Conservation (phyloP, 352 stramenopile species). For the Pythium biforme region DNA sequence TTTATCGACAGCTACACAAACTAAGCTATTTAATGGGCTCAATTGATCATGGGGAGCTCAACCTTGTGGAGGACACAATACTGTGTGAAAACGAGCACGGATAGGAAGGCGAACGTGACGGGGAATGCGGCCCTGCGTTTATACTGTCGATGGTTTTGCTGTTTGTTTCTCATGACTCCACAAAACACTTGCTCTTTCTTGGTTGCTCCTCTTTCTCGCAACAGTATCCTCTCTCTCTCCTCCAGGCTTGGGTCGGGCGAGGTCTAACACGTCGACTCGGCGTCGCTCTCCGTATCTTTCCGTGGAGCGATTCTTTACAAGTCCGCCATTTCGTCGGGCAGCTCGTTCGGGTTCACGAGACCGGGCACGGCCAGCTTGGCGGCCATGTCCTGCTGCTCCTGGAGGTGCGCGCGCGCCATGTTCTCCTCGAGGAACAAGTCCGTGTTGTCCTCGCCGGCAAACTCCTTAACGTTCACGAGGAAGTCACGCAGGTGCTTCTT, state of each 20-base stretch:
- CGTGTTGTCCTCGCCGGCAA: constrained; percentile 96
- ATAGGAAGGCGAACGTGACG: too few species aligned
- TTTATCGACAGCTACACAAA: not conserved
- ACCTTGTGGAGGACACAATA: too few species aligned
- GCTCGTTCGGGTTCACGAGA: constrained; percentile 90
- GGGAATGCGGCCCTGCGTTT: constrained; percentile 6
- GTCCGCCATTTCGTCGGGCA: constrained; percentile 88
- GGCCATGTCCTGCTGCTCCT: constrained; percentile 85
- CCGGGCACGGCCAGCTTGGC: constrained; percentile 88
- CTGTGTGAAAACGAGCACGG: too few species aligned
- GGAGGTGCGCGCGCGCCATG: constrained; percentile 78
- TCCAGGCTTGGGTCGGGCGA: not conserved
- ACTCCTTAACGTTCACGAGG: constrained; percentile 98
- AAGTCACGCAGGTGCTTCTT: constrained; percentile 99
- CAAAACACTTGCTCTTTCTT: not conserved
- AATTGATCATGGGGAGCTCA: too few species aligned
- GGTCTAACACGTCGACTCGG: not conserved
- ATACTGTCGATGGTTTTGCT: constrained; percentile 8
- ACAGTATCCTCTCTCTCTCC: not conserved
- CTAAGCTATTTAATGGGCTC: too few species aligned
- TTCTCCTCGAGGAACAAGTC: constrained; percentile 97
- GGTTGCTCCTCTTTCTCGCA: not conserved
- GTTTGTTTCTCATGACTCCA: constrained; percentile 11
- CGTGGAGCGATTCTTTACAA: constrained; percentile 40
- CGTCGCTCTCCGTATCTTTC: constrained; percentile 3